These are phyloP conservation scores for Xylariales sp. DNA, from an alignment of 2,329 filamentous ascomycete genomes.

Conservation along the genomic window DNA sequence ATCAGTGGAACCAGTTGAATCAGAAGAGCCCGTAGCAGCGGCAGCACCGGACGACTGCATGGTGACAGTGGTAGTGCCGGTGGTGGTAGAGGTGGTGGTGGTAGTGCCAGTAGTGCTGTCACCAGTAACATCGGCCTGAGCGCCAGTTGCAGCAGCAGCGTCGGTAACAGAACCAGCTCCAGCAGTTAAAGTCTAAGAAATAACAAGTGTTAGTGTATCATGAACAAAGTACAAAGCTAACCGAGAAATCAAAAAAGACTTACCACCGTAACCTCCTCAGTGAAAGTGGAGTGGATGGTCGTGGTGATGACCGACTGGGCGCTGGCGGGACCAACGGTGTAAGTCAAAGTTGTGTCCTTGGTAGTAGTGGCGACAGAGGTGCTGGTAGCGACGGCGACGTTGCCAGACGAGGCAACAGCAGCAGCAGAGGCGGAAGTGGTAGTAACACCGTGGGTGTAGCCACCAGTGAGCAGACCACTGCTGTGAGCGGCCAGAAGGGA, in stretches of 20 bases:
- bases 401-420: too few relatives aligned
- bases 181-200: too few relatives aligned
- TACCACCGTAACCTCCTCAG: constrained; percentile 19
- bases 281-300: constrained; percentile 24
- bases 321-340: constrained; percentile 22
- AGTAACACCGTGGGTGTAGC: constrained; percentile 16
- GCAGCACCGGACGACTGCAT: too few relatives aligned
- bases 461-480: constrained; percentile 25
- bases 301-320: constrained; percentile 21
- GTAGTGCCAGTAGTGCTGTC: constrained; percentile 20
- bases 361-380: constrained; percentile 9
- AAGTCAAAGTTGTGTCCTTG: constrained; percentile 16
- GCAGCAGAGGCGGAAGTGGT: too few relatives aligned
- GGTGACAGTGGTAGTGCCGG: too few relatives aligned
- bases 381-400: constrained; percentile 3
- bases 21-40: too few relatives aligned
- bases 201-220: too few relatives aligned
- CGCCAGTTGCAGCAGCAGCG: constrained; percentile 7
- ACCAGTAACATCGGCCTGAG: constrained; percentile 6
- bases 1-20: too few relatives aligned
- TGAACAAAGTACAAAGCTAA: too few relatives aligned
- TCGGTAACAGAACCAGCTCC: too few relatives aligned
- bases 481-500: constrained; percentile 24
- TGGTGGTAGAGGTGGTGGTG: constrained; percentile 16
- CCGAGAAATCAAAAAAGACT: too few relatives aligned